phyloP scores from a whole-genome alignment of 768 basidiomycete genomes.

The Russula virescens region DNA sequence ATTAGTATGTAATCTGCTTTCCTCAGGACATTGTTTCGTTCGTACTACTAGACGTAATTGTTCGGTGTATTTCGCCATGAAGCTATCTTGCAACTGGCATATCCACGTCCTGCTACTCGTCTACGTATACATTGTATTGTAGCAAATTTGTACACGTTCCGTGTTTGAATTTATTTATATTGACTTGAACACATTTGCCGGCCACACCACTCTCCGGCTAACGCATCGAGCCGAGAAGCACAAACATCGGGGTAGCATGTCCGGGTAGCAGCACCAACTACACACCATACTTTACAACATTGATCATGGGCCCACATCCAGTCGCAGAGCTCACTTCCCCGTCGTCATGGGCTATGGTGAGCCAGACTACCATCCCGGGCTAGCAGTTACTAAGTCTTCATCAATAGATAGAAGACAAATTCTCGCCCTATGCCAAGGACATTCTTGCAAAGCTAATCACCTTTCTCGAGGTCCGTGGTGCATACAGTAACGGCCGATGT shows the following conservation, averaged over 20 bases:
- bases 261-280: too few species aligned
- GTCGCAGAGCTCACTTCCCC: constrained; percentile 73
- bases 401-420: constrained; percentile 79
- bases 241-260: not conserved
- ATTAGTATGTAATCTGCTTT: constrained; percentile 15
- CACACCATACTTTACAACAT: not conserved
- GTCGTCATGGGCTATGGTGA: constrained; percentile 83
- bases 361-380: not conserved
- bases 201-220: not conserved
- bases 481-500: not conserved
- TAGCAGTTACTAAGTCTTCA: constrained; percentile 13
- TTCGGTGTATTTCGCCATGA: constrained; percentile 8
- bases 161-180: not conserved
- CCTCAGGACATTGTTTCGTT: constrained; percentile 3
- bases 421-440: constrained; percentile 86
- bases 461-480: constrained; percentile 67
- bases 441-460: constrained; percentile 74
- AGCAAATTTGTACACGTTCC: not conserved
- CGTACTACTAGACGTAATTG: constrained; percentile 18
- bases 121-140: not conserved
- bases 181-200: too few species aligned
- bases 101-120: not conserved
- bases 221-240: constrained; percentile 4
- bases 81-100: constrained; percentile 3
- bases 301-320: constrained; percentile 55